These are phyloP conservation scores for Mycena filopes DNA, from an alignment of 768 basidiomycete species.

Conservation along the genomic window DNA sequence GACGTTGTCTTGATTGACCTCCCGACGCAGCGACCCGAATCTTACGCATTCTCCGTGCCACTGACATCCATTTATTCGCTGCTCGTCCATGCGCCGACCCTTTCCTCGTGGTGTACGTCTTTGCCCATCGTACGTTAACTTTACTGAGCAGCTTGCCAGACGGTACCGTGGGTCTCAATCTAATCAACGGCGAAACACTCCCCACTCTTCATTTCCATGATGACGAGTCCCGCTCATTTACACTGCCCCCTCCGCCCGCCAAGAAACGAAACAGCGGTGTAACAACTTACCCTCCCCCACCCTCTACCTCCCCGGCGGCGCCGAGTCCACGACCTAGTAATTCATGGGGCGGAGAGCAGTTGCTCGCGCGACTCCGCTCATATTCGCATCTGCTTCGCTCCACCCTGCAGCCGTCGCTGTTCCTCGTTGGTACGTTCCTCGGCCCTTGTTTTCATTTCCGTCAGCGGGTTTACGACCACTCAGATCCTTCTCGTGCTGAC, in stretches of 20 bases:
- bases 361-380: constrained; percentile 77
- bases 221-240: constrained; percentile 90
- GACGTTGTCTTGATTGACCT: constrained; percentile 89
- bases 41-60: constrained; percentile 96
- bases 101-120: constrained; percentile 83
- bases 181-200: constrained; percentile 85
- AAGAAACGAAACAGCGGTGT: constrained; percentile 46
- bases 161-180: constrained; percentile 89
- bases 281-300: constrained; percentile 72
- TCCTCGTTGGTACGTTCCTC: constrained; percentile 62
- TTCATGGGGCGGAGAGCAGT: constrained; percentile 90
- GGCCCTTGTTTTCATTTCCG: background rate
- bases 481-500: constrained; percentile 91
- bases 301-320: constrained; percentile 48
- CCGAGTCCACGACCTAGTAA: constrained; percentile 57
- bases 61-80: constrained; percentile 91
- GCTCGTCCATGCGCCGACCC: constrained; percentile 83
- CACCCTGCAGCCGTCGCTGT: constrained; percentile 85
- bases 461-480: background rate
- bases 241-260: constrained; percentile 56
- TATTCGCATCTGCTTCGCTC: constrained; percentile 89
- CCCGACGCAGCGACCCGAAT: constrained; percentile 85
- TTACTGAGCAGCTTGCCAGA: constrained; percentile 55
- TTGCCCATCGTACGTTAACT: constrained; percentile 36
- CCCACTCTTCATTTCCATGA: constrained; percentile 97